phyloP scores from a whole-genome alignment of 73 alveolate genomes.

The Symbiodinium natans region DNA sequence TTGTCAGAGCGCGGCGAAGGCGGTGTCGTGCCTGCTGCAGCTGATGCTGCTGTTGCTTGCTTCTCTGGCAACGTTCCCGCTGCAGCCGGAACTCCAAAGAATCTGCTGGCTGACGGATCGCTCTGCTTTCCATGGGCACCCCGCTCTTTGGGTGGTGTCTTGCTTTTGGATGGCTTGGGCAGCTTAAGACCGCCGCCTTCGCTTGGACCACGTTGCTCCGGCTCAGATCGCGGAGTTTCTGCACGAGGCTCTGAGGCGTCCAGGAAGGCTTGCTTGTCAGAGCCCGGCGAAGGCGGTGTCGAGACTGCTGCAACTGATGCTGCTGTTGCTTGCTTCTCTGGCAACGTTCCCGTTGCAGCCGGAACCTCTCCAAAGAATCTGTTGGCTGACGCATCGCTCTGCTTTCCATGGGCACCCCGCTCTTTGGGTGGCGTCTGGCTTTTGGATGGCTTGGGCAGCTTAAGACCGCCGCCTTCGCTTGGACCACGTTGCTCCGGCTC shows the following conservation, averaged over 20 bases:
- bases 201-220: too few species aligned
- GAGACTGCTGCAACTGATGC: not conserved
- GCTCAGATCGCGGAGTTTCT: too few species aligned
- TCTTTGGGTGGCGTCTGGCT: conserved; percentile 36
- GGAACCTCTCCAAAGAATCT: not conserved
- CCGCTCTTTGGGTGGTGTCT: conserved; percentile 49
- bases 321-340: not conserved
- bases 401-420: not conserved
- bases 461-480: too few species aligned
- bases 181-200: not conserved
- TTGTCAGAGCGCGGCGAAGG: not conserved
- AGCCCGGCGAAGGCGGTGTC: not conserved
- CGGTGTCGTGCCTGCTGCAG: not conserved
- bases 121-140: not conserved
- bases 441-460: conserved; percentile 16
- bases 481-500: too few species aligned
- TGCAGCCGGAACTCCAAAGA: not conserved
- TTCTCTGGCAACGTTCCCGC: not conserved
- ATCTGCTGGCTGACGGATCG: not conserved
- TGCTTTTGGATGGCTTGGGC: conserved; percentile 46
- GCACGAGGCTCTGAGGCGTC: too few species aligned
- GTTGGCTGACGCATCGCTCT: not conserved
- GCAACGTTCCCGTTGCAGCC: not conserved
- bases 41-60: not conserved
- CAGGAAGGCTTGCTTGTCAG: too few species aligned